These are phyloP conservation scores for Gossypium thurberi DNA, from an alignment of 345 rosid species.

Conservation along the genomic window DNA sequence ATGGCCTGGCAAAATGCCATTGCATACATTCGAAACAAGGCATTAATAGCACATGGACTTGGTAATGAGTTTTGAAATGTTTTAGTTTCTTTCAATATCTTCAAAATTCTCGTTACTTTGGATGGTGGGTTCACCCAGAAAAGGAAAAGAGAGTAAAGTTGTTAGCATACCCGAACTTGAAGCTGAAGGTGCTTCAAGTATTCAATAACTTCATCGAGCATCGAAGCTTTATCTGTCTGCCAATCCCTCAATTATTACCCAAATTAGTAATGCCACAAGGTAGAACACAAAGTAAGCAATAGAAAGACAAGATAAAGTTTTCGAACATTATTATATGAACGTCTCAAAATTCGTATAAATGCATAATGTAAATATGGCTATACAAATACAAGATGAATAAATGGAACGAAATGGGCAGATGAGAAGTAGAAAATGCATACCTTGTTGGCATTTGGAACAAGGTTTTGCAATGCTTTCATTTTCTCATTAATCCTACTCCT, in stretches of 20 bases:
- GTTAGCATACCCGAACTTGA: conserved; percentile 70
- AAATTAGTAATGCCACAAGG: not conserved
- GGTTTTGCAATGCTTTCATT: conserved; percentile 91
- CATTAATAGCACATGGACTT: not conserved
- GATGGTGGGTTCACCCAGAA: not conserved
- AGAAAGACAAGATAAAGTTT: not conserved
- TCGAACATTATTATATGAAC: not conserved
- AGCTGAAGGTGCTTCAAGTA: conserved; percentile 93
- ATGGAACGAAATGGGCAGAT: not conserved
- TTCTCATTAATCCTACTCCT: conserved; percentile 95
- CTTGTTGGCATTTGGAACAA: conserved; percentile 93
- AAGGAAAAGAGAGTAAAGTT: not conserved
- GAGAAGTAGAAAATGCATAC: conserved; percentile 21
- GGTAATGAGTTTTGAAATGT: not conserved
- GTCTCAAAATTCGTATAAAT: not conserved
- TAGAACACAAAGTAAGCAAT: not conserved
- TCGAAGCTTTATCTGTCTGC: conserved; percentile 92
- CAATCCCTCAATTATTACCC: not conserved
- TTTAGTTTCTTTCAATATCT: not conserved
- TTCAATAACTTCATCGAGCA: conserved; percentile 93
- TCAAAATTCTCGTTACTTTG: not conserved
- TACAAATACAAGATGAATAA: too few species aligned
- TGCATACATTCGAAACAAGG: too few species aligned
- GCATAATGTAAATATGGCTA: not conserved
- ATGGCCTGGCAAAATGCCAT: too few species aligned